Base-by-base conservation (phyloP, 2,329 filamentous ascomycete genomes). In the Magnaporthiopsis rhizophila region DNA sequence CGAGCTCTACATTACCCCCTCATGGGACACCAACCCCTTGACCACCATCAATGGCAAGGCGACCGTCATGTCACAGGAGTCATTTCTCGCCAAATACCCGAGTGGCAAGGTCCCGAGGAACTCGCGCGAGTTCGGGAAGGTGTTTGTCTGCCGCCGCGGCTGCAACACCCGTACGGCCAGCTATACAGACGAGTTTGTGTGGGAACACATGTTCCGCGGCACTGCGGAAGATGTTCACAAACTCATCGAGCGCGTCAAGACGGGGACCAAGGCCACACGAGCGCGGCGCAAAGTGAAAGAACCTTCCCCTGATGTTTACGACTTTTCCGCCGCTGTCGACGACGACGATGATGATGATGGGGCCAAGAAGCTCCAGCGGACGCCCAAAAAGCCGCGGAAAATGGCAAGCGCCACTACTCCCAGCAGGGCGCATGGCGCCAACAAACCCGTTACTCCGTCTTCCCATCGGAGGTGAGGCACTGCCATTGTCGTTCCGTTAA, bases 41-140 rank as follows among this genome's bases (percentile, higher is more conserved):
- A 86, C 85, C 1, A 94, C 93, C 0, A 96, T 99, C 76, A 96
- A 95, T 72, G 94, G 93, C 62, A 96, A 90, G 70, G 95, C 93
- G 0, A 86, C 79, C 21, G 83, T 99, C 58, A 81, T 95, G 75
- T 98, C 94, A 0, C 81, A 83, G 32, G 81, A 86, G 11, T 80
- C 78, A 0, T 98, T 94, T 74, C 80, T 83, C 53, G 77, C 83
- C 21, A 81, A 80, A 67, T 92, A 92, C 71, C 93, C 95, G 0
- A 86, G 80, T 45, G 92, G 92, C 34, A 88, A 85, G 67, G 82
- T 96, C 3, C 88, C 91, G 2, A 88, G 88, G 66, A 86, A 82
- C 61, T 87, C 90, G 2, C 85, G 84, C 63, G 89, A 93, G 69
- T 87, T 86, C 72, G 92, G 91, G 68, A 97, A 96, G 76, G 87